Evolutionary conservation across 495 filamentous ascomycete species (phyloP).

Genomic region (Extremus antarcticus): DNA sequence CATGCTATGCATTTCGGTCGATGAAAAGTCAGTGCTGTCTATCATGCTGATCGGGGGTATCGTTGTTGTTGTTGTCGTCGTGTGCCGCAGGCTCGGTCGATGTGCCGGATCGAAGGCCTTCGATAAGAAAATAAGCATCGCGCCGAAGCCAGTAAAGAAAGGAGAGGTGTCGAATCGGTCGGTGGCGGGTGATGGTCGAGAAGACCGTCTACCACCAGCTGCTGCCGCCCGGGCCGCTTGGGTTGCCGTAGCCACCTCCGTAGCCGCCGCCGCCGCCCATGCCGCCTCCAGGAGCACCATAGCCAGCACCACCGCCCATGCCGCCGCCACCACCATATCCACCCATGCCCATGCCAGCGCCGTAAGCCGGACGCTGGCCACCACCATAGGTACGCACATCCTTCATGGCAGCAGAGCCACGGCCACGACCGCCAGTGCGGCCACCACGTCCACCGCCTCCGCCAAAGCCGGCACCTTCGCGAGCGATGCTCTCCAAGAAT

Average conservation of each 20-base stretch:
- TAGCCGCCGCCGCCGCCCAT: constrained; percentile 32
- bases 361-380: constrained; percentile 31
- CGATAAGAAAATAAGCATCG: constrained; percentile 6
- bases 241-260: constrained; percentile 68
- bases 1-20: constrained; percentile 2
- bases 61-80: constrained; percentile 11
- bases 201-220: constrained; percentile 79
- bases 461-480: constrained; percentile 68
- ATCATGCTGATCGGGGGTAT: constrained; percentile 20
- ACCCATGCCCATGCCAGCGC: constrained; percentile 42
- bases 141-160: constrained; percentile 6
- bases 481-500: constrained; percentile 93
- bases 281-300: constrained; percentile 29
- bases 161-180: constrained; percentile 2
- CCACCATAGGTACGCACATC: constrained; percentile 80
- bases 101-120: constrained; percentile 8
- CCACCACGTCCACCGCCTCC: constrained; percentile 59
- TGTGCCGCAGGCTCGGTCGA: constrained; percentile 15
- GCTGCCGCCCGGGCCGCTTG: constrained; percentile 66
- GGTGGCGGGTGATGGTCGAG: neutral
- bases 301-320: constrained; percentile 33
- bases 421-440: constrained; percentile 49
- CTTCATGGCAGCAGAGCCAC: constrained; percentile 57
- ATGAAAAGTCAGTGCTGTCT: constrained; percentile 21
- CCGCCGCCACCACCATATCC: constrained; percentile 40